Conservation (phyloP, 352 stramenopile genomes). For the Chrysophaeum taylorii region DNA sequence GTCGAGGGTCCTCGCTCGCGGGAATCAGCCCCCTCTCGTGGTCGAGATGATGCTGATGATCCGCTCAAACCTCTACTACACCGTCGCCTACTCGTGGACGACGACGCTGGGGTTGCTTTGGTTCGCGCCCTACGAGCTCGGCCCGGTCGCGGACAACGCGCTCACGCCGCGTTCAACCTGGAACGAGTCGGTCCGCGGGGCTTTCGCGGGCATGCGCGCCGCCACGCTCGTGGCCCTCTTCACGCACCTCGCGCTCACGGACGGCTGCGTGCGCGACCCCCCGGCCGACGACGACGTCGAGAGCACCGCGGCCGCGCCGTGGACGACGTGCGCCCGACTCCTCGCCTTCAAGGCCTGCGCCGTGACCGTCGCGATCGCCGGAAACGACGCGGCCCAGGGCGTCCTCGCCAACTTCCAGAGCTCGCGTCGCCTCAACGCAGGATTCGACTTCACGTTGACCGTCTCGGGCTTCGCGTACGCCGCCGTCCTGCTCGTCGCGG, state of each 20-base stretch:
- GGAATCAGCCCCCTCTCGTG: not conserved
- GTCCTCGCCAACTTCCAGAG: not conserved
- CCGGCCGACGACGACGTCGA: not conserved
- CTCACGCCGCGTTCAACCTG: not conserved
- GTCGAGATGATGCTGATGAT: conserved; percentile 4
- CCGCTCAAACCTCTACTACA: not conserved
- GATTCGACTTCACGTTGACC: too few species aligned
- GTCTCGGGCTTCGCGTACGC: not conserved
- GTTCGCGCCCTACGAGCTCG: conserved; percentile 13
- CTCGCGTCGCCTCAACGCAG: too few species aligned
- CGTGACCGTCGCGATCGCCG: not conserved
- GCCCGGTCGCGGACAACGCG: not conserved
- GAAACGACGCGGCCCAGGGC: not conserved
- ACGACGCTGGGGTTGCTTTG: not conserved
- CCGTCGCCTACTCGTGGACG: not conserved
- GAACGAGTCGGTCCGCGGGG: not conserved
- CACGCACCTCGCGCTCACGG: not conserved
- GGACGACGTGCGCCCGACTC: not conserved
- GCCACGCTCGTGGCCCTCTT: not conserved
- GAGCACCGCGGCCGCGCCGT: not conserved
- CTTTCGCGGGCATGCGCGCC: not conserved
- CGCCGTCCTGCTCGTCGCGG: too few species aligned
- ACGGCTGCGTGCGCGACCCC: not conserved
- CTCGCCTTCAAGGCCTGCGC: not conserved
- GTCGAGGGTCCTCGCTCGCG: not conserved